Evolutionary conservation across 768 basidiomycete species (phyloP), one percentile per base, ranked within the genome.

Genomic region (Heimioporus sp.): DNA sequence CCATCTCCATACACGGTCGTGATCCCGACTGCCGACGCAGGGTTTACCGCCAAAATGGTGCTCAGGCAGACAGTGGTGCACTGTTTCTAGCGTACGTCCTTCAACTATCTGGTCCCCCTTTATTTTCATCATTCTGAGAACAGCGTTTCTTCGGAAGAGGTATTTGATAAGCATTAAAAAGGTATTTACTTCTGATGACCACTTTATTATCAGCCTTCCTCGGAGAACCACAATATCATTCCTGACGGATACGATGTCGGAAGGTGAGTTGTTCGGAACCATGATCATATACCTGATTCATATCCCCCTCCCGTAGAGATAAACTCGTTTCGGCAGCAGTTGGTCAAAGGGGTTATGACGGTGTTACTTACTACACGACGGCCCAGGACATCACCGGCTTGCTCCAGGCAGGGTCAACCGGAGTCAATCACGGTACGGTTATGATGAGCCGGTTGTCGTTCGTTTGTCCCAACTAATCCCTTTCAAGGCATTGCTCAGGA

Each of bases 1-100:
- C n/a, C 3, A 1, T 28, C 37, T 28, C 30, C 16, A n/a, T 28
- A 28, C 24, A 36, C 16, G 9, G 15, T 35, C 21, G 5, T 41
- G 4, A 12, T 16, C 10, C 6, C 42, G 37, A 55, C 19, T 15
- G 4, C 41, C 21, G 5, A 28, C 15, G 4, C 40, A 60, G 82
- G 11, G 72, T 81, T 13, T 85, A 64, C 63, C 76, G 75, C 28
- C 84, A 87, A 65, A 81, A 85, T 54, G 84, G 84, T 0, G 59
- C 77, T 1, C 24, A 28, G 17, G 83, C 85, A 3, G 44, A 73
- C 46, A 77, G 67, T 28, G 72, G 73, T 1, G 74, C 77, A 2
- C 67, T 86, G 19, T 87, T 87, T 68, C 71, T 83, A 17, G 80
- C 79, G 79, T 81, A 59, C 53, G 78, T 65, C 7, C 10, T 38